These are phyloP conservation scores for Phaseolus coccineus DNA, from an alignment of 331 rosid genomes.

Conservation along the genomic window DNA sequence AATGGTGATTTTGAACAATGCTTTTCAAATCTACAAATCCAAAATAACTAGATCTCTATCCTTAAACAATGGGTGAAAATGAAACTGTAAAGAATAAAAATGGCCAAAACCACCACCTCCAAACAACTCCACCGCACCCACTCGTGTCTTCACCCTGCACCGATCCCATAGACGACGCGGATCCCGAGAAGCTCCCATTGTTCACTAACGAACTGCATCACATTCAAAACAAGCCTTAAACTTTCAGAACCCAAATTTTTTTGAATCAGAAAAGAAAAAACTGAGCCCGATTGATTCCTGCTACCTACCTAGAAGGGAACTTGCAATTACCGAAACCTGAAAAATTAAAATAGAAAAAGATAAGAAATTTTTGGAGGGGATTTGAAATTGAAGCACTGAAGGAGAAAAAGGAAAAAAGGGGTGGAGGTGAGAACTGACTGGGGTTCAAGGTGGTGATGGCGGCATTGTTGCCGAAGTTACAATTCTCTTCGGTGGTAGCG, in stretches of 20 bases:
- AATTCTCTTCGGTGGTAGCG: background rate
- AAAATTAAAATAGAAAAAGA: background rate
- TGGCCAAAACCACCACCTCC: constrained; percentile 23
- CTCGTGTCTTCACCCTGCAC: background rate
- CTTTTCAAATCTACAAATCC: too few species aligned
- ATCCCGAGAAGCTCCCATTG: constrained; percentile 20
- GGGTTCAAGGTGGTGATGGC: constrained; percentile 24
- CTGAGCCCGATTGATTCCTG: background rate
- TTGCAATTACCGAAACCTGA: constrained; percentile 20
- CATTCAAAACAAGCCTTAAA: background rate
- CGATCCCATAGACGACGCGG: background rate
- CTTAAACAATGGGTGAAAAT: background rate
- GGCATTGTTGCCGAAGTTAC: constrained; percentile 27
- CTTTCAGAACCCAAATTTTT: background rate
- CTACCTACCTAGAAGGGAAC: constrained; percentile 10
- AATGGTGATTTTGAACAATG: too few species aligned
- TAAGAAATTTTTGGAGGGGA: background rate
- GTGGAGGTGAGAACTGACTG: background rate
- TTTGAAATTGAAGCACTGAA: too few species aligned
- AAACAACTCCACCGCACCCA: background rate
- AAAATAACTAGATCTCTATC: too few species aligned
- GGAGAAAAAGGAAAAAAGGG: background rate
- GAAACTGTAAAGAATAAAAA: background rate
- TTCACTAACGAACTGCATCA: background rate
- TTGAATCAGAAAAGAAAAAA: background rate